Base-by-base conservation (phyloP, 2,329 filamentous ascomycete species). In the Fusarium anguioides region DNA sequence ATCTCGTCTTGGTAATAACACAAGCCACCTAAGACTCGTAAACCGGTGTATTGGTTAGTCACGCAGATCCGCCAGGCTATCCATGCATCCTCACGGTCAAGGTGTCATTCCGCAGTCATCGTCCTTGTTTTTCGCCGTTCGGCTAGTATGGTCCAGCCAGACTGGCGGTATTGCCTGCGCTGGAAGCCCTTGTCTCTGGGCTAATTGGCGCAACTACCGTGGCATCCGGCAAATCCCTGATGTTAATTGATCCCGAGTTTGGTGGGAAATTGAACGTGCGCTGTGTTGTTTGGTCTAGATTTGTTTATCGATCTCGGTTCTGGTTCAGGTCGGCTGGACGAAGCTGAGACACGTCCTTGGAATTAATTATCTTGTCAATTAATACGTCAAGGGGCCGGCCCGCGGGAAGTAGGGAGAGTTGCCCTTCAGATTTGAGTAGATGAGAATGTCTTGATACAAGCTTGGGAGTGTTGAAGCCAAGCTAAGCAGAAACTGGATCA, bases 151-250 rank as follows among this genome's bases (percentile, higher is more conserved):
- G 66, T 42, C 37, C 54, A 66, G 66, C 62, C 64, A 65, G 65
- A 51, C 64, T 62, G 64, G 48, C 52, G 65, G 64, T 61, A 68
- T 39, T 48, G 29, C 53, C 40, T 46, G 20, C 29, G 60, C 40
- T 26, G 37, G 7, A 49, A 45, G 46, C 60, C 64, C 64, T 56
- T 56, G 64, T 42, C 54, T 18, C 35, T 39, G 48, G 33, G 49
- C 50, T 56, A 63, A 50, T 63, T 42, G 53, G 44, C 31, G 29
- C 66, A 70, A 70, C 54, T 71, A 56, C 66, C 64, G 56, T 64
- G 46, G 51, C 36, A 60, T 55, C 66, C 57, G 64, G 54, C 60
- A 29, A 26, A 24, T 48, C 45, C 52, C 48, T 60, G 41, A 29
- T 29, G 31, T 36, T 45, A 42, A 33, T 29, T 45, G 45, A 50